Evolutionary conservation across 148 eudicot species (phyloP).

Genomic region (Gaultheria prostrata): DNA sequence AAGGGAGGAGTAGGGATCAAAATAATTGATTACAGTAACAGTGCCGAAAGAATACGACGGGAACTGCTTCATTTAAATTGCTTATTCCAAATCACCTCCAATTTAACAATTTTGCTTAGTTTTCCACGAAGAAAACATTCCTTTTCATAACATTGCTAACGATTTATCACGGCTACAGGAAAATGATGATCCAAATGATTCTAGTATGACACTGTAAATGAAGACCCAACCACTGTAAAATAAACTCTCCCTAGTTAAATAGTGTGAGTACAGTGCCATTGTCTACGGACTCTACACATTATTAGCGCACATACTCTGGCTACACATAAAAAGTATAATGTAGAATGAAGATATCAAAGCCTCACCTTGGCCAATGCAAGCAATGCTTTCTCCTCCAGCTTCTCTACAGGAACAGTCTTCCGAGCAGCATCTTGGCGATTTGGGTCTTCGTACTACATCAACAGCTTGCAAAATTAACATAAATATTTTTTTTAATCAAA

Average conservation of each 20-base stretch:
- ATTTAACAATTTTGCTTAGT: neutral
- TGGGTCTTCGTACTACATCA: slow-evolving; percentile 77
- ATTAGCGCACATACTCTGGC: neutral
- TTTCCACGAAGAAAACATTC: neutral
- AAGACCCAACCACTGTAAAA: neutral
- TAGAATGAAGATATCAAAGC: neutral
- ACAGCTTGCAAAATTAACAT: slow-evolving; percentile 9
- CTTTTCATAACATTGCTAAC: neutral
- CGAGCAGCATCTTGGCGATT: slow-evolving; percentile 78
- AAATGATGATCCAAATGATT: neutral
- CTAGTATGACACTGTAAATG: neutral
- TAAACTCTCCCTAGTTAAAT: neutral
- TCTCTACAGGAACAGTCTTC: slow-evolving; percentile 67
- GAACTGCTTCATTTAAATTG: neutral
- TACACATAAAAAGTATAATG: neutral
- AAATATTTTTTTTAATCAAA: neutral
- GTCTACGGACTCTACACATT: neutral
- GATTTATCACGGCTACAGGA: neutral
- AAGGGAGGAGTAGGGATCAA: neutral
- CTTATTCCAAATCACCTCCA: neutral
- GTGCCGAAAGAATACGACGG: neutral
- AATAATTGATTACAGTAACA: neutral
- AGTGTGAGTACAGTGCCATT: neutral
- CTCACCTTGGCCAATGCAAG: slow-evolving; percentile 78
- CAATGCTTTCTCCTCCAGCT: slow-evolving; percentile 85